Evolutionary conservation across 768 basidiomycete species (phyloP).

Genomic region (Lactarius indigo): DNA sequence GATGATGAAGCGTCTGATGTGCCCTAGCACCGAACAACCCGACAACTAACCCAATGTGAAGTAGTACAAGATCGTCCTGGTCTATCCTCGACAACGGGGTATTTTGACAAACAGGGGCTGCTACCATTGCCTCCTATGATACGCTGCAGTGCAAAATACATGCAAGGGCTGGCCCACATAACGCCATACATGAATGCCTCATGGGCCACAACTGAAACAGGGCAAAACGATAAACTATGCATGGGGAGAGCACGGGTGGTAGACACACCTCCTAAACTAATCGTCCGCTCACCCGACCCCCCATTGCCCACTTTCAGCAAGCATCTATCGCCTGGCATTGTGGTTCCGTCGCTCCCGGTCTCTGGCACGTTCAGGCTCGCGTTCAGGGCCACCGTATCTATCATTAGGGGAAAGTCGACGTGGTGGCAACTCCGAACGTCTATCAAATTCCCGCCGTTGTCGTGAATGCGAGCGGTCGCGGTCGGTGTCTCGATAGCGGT

Average conservation of each 20-base stretch:
- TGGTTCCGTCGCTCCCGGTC: conserved; percentile 52
- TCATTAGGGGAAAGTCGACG: conserved; percentile 12
- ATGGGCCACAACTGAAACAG: not conserved
- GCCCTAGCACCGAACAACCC: not conserved
- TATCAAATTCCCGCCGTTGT: conserved; percentile 28
- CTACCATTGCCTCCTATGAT: not conserved
- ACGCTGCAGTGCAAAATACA: not conserved
- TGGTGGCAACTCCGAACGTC: not conserved
- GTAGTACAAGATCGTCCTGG: not conserved
- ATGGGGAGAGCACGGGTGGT: not conserved
- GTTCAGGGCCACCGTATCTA: conserved; percentile 35
- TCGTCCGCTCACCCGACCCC: not conserved
- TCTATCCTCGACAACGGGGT: not conserved
- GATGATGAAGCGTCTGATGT: not conserved
- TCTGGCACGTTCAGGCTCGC: conserved; percentile 39
- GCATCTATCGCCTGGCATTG: conserved; percentile 23
- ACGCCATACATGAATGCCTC: not conserved
- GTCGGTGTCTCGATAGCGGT: conserved; percentile 3
- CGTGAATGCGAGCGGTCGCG: conserved; percentile 18
- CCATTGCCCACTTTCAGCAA: not conserved
- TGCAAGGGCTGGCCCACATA: not conserved
- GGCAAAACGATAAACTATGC: not conserved
- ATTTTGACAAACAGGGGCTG: not conserved
- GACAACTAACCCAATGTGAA: not conserved
- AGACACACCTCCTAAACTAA: conserved; percentile 3